These are phyloP conservation scores for Monosporascus sp. DNA, from an alignment of 2,329 filamentous ascomycete genomes.

Conservation along the genomic window DNA sequence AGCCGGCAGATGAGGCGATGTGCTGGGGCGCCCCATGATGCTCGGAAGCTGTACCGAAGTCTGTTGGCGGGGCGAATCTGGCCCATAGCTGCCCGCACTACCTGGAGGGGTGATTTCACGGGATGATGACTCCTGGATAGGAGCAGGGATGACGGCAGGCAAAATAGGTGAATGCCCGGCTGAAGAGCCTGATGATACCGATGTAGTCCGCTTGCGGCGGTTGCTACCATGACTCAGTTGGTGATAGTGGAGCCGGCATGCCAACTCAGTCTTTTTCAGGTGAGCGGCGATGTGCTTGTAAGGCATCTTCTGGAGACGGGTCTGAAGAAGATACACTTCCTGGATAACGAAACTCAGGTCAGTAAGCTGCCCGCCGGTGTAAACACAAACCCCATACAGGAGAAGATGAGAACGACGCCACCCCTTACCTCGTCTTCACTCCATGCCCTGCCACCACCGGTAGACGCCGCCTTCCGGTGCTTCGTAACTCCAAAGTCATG, in stretches of 20 bases:
- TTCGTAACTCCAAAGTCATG: slow-evolving; percentile 58
- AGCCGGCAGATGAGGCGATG: slow-evolving; percentile 49
- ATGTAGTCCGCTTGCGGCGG: slow-evolving; percentile 70
- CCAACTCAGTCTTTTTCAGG: slow-evolving; percentile 81
- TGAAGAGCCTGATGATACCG: slow-evolving; percentile 62
- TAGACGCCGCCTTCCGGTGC: slow-evolving; percentile 62
- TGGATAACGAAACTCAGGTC: slow-evolving; percentile 28
- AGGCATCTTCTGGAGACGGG: slow-evolving; percentile 80
- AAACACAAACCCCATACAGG: neutral
- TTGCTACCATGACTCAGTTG: slow-evolving; percentile 79
- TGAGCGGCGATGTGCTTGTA: slow-evolving; percentile 86
- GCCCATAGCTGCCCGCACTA: slow-evolving; percentile 39
- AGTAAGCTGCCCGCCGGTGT: slow-evolving; percentile 2
- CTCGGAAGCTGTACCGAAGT: slow-evolving; percentile 46
- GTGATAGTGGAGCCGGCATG: slow-evolving; percentile 82
- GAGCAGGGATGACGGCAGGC: slow-evolving; percentile 42
- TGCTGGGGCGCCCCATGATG: slow-evolving; percentile 41
- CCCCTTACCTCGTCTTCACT: slow-evolving; percentile 73
- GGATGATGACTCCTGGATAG: slow-evolving; percentile 43
- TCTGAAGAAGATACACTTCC: slow-evolving; percentile 81
- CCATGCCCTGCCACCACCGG: slow-evolving; percentile 75
- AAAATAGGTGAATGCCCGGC: slow-evolving; percentile 47
- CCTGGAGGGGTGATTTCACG: slow-evolving; percentile 45
- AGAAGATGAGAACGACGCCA: neutral
- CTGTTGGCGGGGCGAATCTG: slow-evolving; percentile 38